phyloP scores from a whole-genome alignment of 139 green algal species.

The Ulvella scutata region DNA sequence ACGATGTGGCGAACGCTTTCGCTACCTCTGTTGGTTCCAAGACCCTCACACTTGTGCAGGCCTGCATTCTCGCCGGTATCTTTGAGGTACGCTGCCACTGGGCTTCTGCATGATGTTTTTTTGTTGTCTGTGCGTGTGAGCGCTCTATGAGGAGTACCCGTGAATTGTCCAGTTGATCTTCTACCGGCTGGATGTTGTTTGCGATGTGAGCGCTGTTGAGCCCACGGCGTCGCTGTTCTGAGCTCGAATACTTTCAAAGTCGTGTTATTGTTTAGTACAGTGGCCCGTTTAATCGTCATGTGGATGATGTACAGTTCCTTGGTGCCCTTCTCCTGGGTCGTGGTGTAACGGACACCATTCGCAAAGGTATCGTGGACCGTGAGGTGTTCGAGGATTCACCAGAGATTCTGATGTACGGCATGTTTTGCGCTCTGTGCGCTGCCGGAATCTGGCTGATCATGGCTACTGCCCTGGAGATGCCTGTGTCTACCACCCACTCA shows the following conservation, averaged over 20 bases:
- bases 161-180: no score
- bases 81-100: slow-evolving; percentile 10
- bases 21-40: slow-evolving; percentile 26
- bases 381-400: slow-evolving; percentile 10
- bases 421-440: slow-evolving; percentile 21
- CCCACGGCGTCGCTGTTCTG: no score
- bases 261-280: no score
- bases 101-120: no score
- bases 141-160: no score
- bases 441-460: slow-evolving; percentile 22
- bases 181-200: no score
- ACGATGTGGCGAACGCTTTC: slow-evolving; percentile 30
- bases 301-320: slow-evolving; percentile 17
- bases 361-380: slow-evolving; percentile 9
- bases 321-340: slow-evolving; percentile 22
- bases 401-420: slow-evolving; percentile 31
- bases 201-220: no score
- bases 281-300: no score
- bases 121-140: no score
- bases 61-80: slow-evolving; percentile 15
- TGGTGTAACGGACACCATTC: slow-evolving; percentile 22
- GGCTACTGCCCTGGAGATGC: slow-evolving; percentile 28
- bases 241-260: no score
- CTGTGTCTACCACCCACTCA: slow-evolving; percentile 45
- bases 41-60: slow-evolving; percentile 19